Percentiles rank a stretch among this genome's conserved stretches.
These are phyloP conservation scores for Cutaneotrichosporon cyanovorans DNA, from an alignment of 1,284 basidiomycete genomes.

Conservation along the genomic window DNA sequence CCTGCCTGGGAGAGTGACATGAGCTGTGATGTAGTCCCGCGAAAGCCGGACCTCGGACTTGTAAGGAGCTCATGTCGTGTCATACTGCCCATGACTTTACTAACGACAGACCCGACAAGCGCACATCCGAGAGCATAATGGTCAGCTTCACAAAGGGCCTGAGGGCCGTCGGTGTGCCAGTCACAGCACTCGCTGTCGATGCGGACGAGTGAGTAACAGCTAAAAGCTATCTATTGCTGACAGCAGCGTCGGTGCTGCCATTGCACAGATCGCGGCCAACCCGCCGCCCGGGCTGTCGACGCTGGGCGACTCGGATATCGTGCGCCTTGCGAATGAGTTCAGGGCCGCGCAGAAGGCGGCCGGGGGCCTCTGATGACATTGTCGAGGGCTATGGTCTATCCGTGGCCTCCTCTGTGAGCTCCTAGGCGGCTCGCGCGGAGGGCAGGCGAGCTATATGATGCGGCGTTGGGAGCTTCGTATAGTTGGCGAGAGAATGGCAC, in stretches of 20 bases:
- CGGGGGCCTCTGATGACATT: too few species aligned
- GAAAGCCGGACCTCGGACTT: too few species aligned
- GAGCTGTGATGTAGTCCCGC: too few species aligned
- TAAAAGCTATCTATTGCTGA: neutral
- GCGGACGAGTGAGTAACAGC: slow-evolving; percentile 30
- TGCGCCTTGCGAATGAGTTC: slow-evolving; percentile 25
- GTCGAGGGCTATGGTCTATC: too few species aligned
- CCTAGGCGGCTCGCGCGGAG: too few species aligned
- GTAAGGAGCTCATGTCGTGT: too few species aligned
- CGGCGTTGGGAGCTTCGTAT: too few species aligned
- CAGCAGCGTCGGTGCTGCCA: slow-evolving; percentile 32
- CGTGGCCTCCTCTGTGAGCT: too few species aligned
- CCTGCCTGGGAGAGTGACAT: too few species aligned
- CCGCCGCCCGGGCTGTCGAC: slow-evolving; percentile 20
- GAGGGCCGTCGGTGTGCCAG: slow-evolving; percentile 19
- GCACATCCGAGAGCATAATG: slow-evolving; percentile 15
- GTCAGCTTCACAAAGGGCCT: slow-evolving; percentile 16
- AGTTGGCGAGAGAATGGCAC: too few species aligned
- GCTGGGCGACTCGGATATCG: slow-evolving; percentile 25
- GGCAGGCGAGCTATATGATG: too few species aligned
- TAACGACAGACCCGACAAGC: slow-evolving; percentile 16
- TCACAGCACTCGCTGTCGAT: slow-evolving; percentile 18
- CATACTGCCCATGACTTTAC: neutral
- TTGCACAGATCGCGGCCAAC: slow-evolving; percentile 34
- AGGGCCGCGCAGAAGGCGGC: slow-evolving; percentile 5